A percentile compares a stretch with the other conserved stretches of the same genome.
These are phyloP conservation scores for Cyclotella cryptica DNA, from an alignment of 108 stramenopile genomes.

Conservation along the genomic window DNA sequence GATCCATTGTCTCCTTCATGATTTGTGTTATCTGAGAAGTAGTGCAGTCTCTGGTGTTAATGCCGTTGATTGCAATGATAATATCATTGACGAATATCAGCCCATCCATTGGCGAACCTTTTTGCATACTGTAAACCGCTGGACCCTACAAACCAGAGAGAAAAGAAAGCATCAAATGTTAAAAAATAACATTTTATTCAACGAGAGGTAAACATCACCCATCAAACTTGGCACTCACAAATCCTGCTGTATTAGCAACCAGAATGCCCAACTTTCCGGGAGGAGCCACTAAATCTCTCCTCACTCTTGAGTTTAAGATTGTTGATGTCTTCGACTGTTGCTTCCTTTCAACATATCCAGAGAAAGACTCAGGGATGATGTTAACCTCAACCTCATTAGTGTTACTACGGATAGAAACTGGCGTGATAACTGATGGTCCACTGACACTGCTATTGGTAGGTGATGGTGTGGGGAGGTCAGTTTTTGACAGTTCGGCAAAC, in stretches of 20 bases:
- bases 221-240: neutral
- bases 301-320: slow-evolving; percentile 9
- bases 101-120: slow-evolving; percentile 74
- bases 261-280: slow-evolving; percentile 79
- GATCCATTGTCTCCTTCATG: slow-evolving; percentile 63
- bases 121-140: slow-evolving; percentile 51
- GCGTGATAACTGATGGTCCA: neutral
- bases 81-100: slow-evolving; percentile 77
- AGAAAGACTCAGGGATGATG: slow-evolving; percentile 18
- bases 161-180: too few relatives aligned
- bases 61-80: slow-evolving; percentile 80
- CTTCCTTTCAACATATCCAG: neutral
- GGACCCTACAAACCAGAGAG: too few relatives aligned
- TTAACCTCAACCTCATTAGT: slow-evolving; percentile 12
- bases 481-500: neutral
- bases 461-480: too few relatives aligned
- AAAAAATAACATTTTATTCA: too few relatives aligned
- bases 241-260: slow-evolving; percentile 64
- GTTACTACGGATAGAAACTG: slow-evolving; percentile 1
- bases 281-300: slow-evolving; percentile 60
- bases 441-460: neutral
- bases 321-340: neutral
- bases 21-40: slow-evolving; percentile 78
- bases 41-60: slow-evolving; percentile 72
- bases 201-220: too few relatives aligned